Conservation (phyloP, 768 basidiomycete species). For the Pulveroboletus sp. region DNA sequence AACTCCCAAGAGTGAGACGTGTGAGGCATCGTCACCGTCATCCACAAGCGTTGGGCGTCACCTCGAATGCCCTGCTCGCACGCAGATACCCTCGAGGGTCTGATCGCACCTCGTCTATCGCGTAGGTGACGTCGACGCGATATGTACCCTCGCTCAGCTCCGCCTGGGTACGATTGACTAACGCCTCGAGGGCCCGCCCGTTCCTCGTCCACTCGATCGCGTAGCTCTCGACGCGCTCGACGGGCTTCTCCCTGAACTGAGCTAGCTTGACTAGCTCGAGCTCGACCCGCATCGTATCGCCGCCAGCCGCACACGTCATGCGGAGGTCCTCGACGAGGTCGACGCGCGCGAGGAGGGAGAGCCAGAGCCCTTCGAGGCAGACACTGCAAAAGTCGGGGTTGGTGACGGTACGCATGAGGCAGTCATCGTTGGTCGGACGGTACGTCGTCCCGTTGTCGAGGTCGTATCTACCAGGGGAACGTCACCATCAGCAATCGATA, state of each 20-base stretch:
- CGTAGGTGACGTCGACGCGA: conserved; percentile 44
- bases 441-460: conserved; percentile 58
- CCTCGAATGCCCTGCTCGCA: conserved; percentile 18
- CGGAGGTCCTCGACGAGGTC: conserved; percentile 56
- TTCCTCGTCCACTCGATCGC: conserved; percentile 54
- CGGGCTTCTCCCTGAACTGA: conserved; percentile 40
- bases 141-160: conserved; percentile 43
- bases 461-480: conserved; percentile 43
- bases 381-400: conserved; percentile 71
- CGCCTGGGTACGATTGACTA: conserved; percentile 51
- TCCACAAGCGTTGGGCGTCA: conserved; percentile 3
- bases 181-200: conserved; percentile 39
- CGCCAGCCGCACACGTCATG: conserved; percentile 36
- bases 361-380: conserved; percentile 73
- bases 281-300: conserved; percentile 42
- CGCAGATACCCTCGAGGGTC: conserved; percentile 38
- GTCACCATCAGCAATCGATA: neutral
- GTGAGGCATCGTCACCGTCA: no score
- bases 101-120: conserved; percentile 53
- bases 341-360: conserved; percentile 54
- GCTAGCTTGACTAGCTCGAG: conserved; percentile 59
- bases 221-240: conserved; percentile 44
- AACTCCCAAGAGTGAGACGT: no score
- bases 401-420: conserved; percentile 73
- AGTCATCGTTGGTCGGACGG: conserved; percentile 80